Percentiles rank a stretch among this genome's conserved stretches.
Conservation (phyloP, 1,284 basidiomycete species). For the Singerocomus inundabilis region DNA sequence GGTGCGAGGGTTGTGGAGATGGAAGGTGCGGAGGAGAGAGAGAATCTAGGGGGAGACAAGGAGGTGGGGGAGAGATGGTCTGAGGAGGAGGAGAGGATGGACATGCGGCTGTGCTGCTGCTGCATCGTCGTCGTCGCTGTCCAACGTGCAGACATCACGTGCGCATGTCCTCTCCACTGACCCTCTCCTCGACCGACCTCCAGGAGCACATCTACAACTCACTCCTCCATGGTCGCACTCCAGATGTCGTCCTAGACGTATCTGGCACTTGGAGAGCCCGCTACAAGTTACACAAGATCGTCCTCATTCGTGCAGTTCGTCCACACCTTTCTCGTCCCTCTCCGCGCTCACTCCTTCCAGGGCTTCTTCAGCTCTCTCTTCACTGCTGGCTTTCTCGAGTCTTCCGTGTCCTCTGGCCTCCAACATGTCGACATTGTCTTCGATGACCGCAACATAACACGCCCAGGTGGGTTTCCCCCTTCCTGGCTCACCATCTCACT, state of each 20-base stretch:
- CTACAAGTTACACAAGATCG: conserved; percentile 78
- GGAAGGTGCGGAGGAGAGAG: conserved; percentile 57
- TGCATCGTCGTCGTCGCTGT: conserved; percentile 19
- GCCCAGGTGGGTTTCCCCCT: conserved; percentile 56
- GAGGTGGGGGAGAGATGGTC: conserved; percentile 62
- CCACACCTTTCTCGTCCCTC: not conserved
- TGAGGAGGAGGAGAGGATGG: conserved; percentile 53
- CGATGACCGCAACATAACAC: conserved; percentile 84
- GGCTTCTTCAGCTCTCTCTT: conserved; percentile 86
- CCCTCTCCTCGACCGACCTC: conserved; percentile 47
- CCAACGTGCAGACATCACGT: not conserved
- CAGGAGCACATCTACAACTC: conserved; percentile 75
- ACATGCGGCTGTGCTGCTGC: conserved; percentile 37
- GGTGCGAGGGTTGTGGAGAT: conserved; percentile 40
- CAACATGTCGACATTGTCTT: conserved; percentile 68
- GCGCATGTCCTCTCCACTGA: conserved; percentile 30
- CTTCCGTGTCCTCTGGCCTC: conserved; percentile 35
- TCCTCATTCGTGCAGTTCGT: conserved; percentile 78
- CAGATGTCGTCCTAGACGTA: conserved; percentile 74
- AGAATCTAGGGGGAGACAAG: conserved; percentile 61
- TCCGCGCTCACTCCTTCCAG: conserved; percentile 36
- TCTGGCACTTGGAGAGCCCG: conserved; percentile 70
- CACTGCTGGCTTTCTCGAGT: conserved; percentile 77
- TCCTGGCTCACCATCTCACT: conserved; percentile 1
- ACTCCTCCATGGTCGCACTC: conserved; percentile 68